These are phyloP conservation scores for Stephania yunnanensis DNA, from an alignment of 164 flowering plant genomes.

Conservation along the genomic window DNA sequence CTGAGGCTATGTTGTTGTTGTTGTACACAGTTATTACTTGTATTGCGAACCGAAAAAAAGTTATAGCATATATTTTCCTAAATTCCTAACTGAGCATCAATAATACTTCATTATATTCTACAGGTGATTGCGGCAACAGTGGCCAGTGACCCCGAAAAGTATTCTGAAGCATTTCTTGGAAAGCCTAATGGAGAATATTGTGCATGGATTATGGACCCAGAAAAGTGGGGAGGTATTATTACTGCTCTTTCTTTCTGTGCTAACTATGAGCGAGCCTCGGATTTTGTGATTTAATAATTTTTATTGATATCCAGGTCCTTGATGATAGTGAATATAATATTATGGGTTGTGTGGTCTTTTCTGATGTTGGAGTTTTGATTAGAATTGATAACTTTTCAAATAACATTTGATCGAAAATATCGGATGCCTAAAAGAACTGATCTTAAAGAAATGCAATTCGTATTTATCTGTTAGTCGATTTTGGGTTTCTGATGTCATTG, in stretches of 20 bases:
- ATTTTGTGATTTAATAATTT: background rate
- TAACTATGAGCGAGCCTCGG: background rate
- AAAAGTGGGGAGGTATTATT: conserved; percentile 91
- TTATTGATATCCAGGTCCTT: conserved; percentile 2
- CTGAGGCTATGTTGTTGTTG: background rate
- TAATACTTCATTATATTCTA: conserved; percentile 16
- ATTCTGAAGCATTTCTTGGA: conserved; percentile 85
- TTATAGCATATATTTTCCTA: too few relatives aligned
- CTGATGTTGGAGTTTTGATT: background rate
- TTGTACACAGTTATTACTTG: background rate
- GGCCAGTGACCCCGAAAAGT: conserved; percentile 66
- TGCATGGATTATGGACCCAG: conserved; percentile 83
- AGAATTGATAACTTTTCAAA: background rate
- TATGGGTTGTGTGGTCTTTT: background rate
- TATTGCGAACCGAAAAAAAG: too few relatives aligned
- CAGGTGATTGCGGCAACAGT: conserved; percentile 98
- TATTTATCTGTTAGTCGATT: too few relatives aligned
- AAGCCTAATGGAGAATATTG: conserved; percentile 83
- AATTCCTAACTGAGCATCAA: background rate
- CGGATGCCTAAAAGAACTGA: background rate
- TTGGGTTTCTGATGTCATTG: too few relatives aligned
- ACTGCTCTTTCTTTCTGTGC: background rate
- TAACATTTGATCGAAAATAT: background rate
- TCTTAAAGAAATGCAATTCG: too few relatives aligned
- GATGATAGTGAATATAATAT: background rate